A percentile compares a stretch with the other conserved stretches of the same genome.
Conservation (phyloP, 2,329 filamentous ascomycete genomes). For the Truncatella angustata region DNA sequence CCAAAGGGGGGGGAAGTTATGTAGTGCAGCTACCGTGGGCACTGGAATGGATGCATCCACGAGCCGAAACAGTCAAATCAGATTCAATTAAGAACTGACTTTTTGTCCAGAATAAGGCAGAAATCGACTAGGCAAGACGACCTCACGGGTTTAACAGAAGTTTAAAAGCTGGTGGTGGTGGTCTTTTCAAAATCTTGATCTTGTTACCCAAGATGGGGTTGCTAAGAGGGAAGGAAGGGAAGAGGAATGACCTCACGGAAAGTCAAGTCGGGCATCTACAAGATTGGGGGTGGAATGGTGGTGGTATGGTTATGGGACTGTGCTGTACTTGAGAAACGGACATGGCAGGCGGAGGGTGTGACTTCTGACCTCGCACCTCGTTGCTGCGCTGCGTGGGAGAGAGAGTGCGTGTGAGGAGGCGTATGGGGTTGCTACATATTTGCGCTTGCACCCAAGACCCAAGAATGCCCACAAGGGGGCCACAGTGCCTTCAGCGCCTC, state of each 20-base stretch:
- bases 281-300: not conserved
- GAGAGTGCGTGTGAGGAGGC: not conserved
- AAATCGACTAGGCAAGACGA: conserved; percentile 5
- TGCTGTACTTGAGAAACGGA: too few species aligned
- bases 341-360: too few species aligned
- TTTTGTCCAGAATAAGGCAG: conserved; percentile 13
- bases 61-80: conserved; percentile 19
- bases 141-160: conserved; percentile 17
- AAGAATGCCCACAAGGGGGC: not conserved
- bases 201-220: not conserved
- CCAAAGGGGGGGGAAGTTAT: not conserved
- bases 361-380: too few species aligned
- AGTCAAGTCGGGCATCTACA: conserved; percentile 2
- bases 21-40: conserved; percentile 10
- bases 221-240: not conserved
- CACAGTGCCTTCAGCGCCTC: not conserved
- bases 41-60: conserved; percentile 9
- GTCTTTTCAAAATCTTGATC: not conserved
- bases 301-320: not conserved
- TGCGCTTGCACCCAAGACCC: too few species aligned
- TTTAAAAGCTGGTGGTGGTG: conserved; percentile 7
- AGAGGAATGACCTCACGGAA: conserved; percentile 3
- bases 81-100: conserved; percentile 34
- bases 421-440: too few species aligned
- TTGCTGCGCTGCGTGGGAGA: too few species aligned